phyloP scores from a whole-genome alignment of 306 rosid species.

The Trifolium dubium region DNA sequence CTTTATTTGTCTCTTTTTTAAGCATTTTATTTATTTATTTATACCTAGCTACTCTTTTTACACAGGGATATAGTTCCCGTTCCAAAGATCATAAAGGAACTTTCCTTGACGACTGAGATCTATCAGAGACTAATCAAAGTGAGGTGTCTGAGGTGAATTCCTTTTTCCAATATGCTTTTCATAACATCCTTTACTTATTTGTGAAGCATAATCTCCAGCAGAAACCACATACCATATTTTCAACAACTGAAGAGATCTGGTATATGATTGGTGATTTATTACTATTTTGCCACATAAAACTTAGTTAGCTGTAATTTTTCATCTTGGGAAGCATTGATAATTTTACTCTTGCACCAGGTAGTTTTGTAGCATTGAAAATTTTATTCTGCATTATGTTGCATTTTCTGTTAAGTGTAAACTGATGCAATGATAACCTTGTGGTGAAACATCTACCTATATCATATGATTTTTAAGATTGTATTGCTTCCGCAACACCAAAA shows the following conservation, averaged over 20 bases:
- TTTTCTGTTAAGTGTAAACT: constrained; percentile 12
- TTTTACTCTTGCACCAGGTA: background rate
- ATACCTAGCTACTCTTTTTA: constrained; percentile 36
- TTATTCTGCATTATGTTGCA: constrained; percentile 17
- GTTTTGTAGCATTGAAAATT: background rate
- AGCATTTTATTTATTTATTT: constrained; percentile 28
- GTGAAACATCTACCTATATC: background rate
- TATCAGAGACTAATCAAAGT: constrained; percentile 75
- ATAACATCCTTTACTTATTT: constrained; percentile 32
- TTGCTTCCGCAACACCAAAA: constrained; percentile 56
- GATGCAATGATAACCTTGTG: constrained; percentile 1
- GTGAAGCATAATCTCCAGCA: constrained; percentile 8
- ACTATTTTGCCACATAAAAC: constrained; percentile 22
- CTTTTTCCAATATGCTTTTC: constrained; percentile 28
- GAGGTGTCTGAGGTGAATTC: constrained; percentile 80
- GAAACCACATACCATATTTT: constrained; percentile 32
- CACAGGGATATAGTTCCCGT: constrained; percentile 86
- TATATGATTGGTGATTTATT: constrained; percentile 1
- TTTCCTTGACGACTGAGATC: constrained; percentile 94
- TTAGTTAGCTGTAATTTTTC: background rate
- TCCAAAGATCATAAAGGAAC: constrained; percentile 82
- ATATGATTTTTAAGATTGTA: constrained; percentile 37
- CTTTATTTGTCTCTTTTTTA: constrained; percentile 9
- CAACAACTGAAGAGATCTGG: constrained; percentile 23
- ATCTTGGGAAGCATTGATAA: constrained; percentile 28